These are phyloP conservation scores for Balakata baccata DNA, from an alignment of 345 rosid genomes.

Conservation along the genomic window DNA sequence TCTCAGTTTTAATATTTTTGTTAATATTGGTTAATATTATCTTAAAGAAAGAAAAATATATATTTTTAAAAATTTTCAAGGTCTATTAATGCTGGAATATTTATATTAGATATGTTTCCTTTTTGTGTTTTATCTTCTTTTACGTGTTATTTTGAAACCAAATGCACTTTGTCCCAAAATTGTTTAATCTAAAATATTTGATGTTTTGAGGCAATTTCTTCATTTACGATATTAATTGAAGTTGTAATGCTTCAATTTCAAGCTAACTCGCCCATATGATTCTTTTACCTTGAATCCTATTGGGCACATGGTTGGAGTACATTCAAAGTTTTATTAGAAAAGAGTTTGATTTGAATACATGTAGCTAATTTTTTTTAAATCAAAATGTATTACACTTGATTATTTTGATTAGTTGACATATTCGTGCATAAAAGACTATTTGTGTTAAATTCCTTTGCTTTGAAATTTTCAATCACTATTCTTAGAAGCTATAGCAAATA, in stretches of 20 bases:
- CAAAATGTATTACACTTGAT: too few relatives aligned
- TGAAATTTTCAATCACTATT: too few relatives aligned
- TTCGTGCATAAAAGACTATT: too few relatives aligned
- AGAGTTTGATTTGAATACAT: too few relatives aligned
- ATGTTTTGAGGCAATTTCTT: slow-evolving; percentile 58
- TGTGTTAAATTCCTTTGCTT: too few relatives aligned
- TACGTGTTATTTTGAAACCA: slow-evolving; percentile 9
- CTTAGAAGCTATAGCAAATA: too few relatives aligned
- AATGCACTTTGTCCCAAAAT: slow-evolving; percentile 57
- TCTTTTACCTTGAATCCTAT: slow-evolving; percentile 11
- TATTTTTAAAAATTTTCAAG: slow-evolving; percentile 45
- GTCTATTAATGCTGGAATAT: slow-evolving; percentile 43
- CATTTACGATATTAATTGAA: slow-evolving; percentile 38
- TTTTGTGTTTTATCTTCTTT: neutral
- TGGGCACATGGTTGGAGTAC: slow-evolving; percentile 47
- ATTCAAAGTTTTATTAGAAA: neutral
- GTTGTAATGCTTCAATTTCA: slow-evolving; percentile 2
- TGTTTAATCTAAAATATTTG: neutral
- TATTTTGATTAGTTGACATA: too few relatives aligned
- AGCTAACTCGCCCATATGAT: slow-evolving; percentile 37
- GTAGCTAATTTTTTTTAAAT: too few relatives aligned
- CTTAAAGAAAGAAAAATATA: too few relatives aligned
- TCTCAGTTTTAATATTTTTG: too few relatives aligned
- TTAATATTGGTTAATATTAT: too few relatives aligned
- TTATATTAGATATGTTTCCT: neutral